These are phyloP conservation scores for Aspergillus sergii DNA, from an alignment of 2,329 filamentous ascomycete species.

Conservation along the genomic window DNA sequence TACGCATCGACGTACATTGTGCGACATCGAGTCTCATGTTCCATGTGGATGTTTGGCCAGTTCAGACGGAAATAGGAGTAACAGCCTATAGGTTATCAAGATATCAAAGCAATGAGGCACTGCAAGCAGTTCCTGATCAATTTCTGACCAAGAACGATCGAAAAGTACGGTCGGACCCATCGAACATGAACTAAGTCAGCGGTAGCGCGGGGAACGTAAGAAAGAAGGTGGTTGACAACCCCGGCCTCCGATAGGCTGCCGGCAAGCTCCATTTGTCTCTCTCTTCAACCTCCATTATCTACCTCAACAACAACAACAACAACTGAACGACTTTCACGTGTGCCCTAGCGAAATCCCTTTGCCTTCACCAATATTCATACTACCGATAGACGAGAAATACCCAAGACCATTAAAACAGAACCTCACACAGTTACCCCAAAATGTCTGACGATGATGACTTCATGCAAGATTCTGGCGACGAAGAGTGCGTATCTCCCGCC, in stretches of 20 bases:
- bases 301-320: neutral
- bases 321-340: constrained; percentile 1
- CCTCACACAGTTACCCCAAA: constrained; percentile 6
- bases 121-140: neutral
- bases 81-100: neutral
- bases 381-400: neutral
- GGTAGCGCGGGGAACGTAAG: constrained; percentile 16
- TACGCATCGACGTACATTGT: neutral
- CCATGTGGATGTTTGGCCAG: neutral
- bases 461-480: constrained; percentile 88
- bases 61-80: neutral
- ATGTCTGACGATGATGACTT: constrained; percentile 90
- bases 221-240: constrained; percentile 3
- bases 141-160: neutral
- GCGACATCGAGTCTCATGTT: neutral
- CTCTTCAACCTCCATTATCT: constrained; percentile 9
- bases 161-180: constrained; percentile 8
- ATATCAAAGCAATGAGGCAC: neutral
- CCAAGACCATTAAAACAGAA: neutral
- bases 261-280: constrained; percentile 7
- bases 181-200: neutral
- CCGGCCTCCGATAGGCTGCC: constrained; percentile 22
- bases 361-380: neutral
- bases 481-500: constrained; percentile 63
- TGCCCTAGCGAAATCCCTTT: neutral